phyloP scores from a whole-genome alignment of 2,329 filamentous ascomycete genomes.

The Fusarium phyllophilum region DNA sequence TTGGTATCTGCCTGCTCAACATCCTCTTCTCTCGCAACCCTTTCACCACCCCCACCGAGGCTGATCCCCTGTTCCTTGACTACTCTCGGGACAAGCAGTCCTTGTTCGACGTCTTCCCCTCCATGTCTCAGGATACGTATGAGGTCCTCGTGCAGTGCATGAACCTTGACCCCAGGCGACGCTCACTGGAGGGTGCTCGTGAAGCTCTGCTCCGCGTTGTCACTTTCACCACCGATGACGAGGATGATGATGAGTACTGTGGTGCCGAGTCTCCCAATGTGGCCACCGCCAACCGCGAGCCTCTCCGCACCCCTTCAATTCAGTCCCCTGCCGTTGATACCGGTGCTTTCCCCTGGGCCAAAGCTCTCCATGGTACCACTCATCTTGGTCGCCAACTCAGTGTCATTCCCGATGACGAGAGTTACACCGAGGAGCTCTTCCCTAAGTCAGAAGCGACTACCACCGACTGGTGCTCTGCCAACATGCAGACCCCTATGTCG shows the following conservation, averaged over 20 bases:
- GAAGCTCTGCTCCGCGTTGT: constrained; percentile 82
- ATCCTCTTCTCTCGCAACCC: constrained; percentile 97
- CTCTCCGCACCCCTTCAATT: constrained; percentile 93
- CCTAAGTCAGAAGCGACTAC: constrained; percentile 77
- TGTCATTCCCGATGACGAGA: constrained; percentile 82
- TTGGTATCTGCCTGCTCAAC: constrained; percentile 96
- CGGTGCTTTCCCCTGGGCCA: constrained; percentile 94
- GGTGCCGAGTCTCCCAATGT: constrained; percentile 80
- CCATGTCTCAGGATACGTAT: constrained; percentile 98
- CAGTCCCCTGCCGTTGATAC: constrained; percentile 84
- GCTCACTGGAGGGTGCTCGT: constrained; percentile 81
- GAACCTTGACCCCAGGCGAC: constrained; percentile 89
- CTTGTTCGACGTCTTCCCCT: constrained; percentile 96
- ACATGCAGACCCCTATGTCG: constrained; percentile 79
- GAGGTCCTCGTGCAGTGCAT: constrained; percentile 92
- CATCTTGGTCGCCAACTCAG: constrained; percentile 85
- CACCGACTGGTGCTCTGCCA: constrained; percentile 81
- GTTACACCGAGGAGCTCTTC: constrained; percentile 87
- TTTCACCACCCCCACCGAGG: constrained; percentile 88
- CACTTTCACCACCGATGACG: constrained; percentile 93
- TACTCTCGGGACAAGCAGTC: constrained; percentile 94
- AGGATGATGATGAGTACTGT: constrained; percentile 93
- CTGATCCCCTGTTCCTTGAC: constrained; percentile 93
- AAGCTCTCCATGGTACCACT: constrained; percentile 82
- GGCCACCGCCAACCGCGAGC: constrained; percentile 90